Conservation (phyloP, 192 early-diverging fungal genomes). For the Coemansia sp. region DNA sequence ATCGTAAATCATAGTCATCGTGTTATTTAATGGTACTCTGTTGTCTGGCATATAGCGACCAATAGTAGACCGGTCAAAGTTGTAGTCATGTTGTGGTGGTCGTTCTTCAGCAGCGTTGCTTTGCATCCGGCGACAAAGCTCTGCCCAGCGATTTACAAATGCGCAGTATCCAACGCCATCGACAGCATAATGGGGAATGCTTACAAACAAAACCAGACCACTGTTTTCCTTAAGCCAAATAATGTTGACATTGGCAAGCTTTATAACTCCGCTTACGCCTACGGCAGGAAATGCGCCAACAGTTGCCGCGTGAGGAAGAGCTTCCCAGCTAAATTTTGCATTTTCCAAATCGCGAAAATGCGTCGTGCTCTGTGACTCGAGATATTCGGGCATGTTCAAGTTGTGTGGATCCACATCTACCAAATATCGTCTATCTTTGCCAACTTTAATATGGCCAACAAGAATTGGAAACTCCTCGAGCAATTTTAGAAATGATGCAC, state of each 20-base stretch:
- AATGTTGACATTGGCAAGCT: constrained; percentile 9
- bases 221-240: constrained; percentile 22
- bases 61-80: constrained; percentile 35
- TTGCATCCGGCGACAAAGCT: constrained; percentile 9
- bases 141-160: constrained; percentile 28
- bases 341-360: constrained; percentile 13
- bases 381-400: constrained; percentile 30
- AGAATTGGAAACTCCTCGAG: constrained; percentile 28
- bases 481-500: constrained; percentile 16
- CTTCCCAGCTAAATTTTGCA: constrained; percentile 10
- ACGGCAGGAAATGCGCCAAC: neutral
- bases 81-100: neutral
- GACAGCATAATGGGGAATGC: constrained; percentile 17
- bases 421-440: neutral
- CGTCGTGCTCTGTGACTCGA: constrained; percentile 8
- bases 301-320: constrained; percentile 5
- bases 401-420: constrained; percentile 10
- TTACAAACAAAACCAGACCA: constrained; percentile 22
- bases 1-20: constrained; percentile 16
- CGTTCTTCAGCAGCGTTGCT: neutral
- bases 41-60: constrained; percentile 14
- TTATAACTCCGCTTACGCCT: constrained; percentile 7
- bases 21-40: constrained; percentile 4
- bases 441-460: constrained; percentile 8
- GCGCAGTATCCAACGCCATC: constrained; percentile 12